Base-by-base conservation (phyloP, 2,329 filamentous ascomycete species). In the Ilyonectria destructans region DNA sequence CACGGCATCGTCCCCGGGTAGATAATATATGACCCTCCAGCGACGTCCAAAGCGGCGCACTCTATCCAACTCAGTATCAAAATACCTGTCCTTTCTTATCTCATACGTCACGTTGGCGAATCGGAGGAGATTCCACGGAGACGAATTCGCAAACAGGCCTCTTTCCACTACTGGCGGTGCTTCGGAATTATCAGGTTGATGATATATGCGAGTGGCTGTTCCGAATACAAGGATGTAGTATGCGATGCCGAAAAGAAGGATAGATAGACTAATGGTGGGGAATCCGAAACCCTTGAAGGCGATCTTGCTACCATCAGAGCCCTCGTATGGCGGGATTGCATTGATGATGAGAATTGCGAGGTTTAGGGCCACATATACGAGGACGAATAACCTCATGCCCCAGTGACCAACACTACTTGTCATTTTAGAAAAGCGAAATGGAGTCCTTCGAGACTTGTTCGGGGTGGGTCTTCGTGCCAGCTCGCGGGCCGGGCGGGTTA, bases 221-320 rank as follows among this genome's bases (percentile, higher is more conserved):
- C 40, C 40, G n/a, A 43, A 43, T 17, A 43, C 40, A n/a, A 43
- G 40, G n/a, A 43, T n/a, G 40, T 43, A 43, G 40, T 43, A 43
- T 17, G 40, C 8, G 40, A 43, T 43, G 15, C 40, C 15, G n/a
- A 43, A 43, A 8, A n/a, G 6, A n/a, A 43, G 40, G 17, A 43
- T 43, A 43, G 40, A 43, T n/a, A 43, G 40, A 43, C 8, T 8
- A 8, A 43, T n/a, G 15, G n/a, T 43, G n/a, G 40, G 40, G 40
- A 43, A 43, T 8, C 40, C 40, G 40, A 43, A 43, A 8, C 40
- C 40, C 40, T 43, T 43, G 15, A 43, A 43, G 3, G 40, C 40
- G n/a, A n/a, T 43, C 6, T n/a, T 43, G 15, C 15, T 43, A 7
- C 40, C 40, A 8, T 43, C 40, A n/a, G 40, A 43, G 40, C 40